Base-by-base conservation (phyloP, 75 land plant genomes). In the Cupressus sempervirens region DNA sequence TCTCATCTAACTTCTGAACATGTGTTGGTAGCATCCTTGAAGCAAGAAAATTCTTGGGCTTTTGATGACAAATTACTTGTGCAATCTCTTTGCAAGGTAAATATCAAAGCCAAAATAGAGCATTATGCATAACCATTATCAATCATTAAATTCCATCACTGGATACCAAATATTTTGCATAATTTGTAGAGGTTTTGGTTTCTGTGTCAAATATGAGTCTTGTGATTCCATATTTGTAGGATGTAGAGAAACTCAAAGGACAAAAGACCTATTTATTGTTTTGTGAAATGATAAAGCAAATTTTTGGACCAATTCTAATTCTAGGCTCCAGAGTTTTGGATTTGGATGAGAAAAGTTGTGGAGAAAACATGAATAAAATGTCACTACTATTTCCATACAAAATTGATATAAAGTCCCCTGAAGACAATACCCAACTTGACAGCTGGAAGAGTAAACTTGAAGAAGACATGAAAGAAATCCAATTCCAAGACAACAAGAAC, bases 381-480 rank as follows among this genome's bases (percentile, higher is more conserved):
- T 65, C 83, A 73, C 23, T 72, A 48, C 80, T 96, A 34, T 96
- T 96, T 62, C 90, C 97, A 58, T 96, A 96, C 87, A 92, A 88
- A 34, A 92, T 96, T 77, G 93, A 95, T 53, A 92, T 93, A 36
- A 95, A 88, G 40, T 90, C 98, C 26, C 97, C 97, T 4, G 91
- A 93, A 89, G 98, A 96, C 85, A 93, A 90, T 80, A 86, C 80
- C 41, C 85, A 90, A 67, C 89, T 87, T 62, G 95, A 92, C 5
- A 92, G 91, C 86, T 96, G 97, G 98, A 94, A 89, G 73, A 83
- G 90, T 76, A 97, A 93, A 86, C 84, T 96, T 35, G 97, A 95
- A 83, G 94, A 96, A 85, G 97, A 95, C 86, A 95, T 93, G 97
- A 96, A 92, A 84, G 88, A 85, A 88, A 93, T 96, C 38, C 90